These are phyloP conservation scores for Amaranthus tricolor DNA, from an alignment of 179 eudicot genomes.

Conservation along the genomic window DNA sequence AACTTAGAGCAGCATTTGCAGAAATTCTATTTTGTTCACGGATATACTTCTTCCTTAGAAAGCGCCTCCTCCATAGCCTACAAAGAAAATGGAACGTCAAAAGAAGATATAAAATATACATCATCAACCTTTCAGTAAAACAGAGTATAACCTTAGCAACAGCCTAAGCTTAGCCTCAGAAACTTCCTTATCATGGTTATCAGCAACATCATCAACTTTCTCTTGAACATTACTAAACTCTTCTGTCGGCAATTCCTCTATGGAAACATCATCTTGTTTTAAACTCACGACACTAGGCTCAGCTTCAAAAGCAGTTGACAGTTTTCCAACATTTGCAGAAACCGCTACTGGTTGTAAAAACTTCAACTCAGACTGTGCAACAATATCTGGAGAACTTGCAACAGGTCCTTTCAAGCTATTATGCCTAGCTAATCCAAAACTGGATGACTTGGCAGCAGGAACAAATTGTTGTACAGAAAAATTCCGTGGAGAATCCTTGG, in stretches of 20 bases:
- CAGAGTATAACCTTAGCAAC: constrained; percentile 57
- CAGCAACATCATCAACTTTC: constrained; percentile 34
- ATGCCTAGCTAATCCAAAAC: constrained; percentile 28
- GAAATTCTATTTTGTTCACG: constrained; percentile 74
- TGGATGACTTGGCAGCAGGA: constrained; percentile 33
- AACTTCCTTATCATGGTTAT: constrained; percentile 64
- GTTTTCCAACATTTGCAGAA: constrained; percentile 31
- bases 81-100: constrained; percentile 24
- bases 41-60: constrained; percentile 49
- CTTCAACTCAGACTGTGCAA: constrained; percentile 25
- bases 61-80: constrained; percentile 86
- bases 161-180: constrained; percentile 79
- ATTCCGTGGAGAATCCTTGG: constrained; percentile 30
- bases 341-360: constrained; percentile 30
- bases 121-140: constrained; percentile 12
- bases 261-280: constrained; percentile 22
- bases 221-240: constrained; percentile 32
- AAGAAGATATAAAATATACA: constrained; percentile 17
- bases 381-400: constrained; percentile 38
- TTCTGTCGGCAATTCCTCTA: constrained; percentile 37
- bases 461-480: constrained; percentile 26
- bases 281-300: constrained; percentile 27
- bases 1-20: constrained; percentile 73
- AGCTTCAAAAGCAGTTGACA: constrained; percentile 32
- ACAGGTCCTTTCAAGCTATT: constrained; percentile 29